Base-by-base conservation (phyloP, 352 stramenopile species). In the Hyaloperonospora arabidopsidis region DNA sequence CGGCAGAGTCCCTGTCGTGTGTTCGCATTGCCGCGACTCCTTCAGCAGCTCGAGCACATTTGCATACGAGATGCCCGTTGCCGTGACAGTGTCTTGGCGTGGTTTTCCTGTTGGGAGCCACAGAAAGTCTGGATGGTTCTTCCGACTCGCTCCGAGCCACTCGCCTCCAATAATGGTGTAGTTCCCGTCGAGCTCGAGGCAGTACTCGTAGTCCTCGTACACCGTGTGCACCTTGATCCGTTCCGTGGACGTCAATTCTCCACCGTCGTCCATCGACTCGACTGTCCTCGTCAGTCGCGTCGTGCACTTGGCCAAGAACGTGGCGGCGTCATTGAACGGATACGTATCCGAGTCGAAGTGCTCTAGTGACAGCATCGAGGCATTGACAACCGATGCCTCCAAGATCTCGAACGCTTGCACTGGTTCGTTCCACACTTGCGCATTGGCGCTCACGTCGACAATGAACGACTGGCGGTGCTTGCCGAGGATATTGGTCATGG, bases 381-480 rank as follows among this genome's bases (percentile, higher is more conserved):
- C 45, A 19, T 67, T 59, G 48, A 76, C 49, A 35, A 76, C 63
- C 32, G 61, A 47, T 45, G 59, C 32, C 22, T 70, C 49, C 15
- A 62, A 3, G 29, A 79, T 49, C 45, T 74, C 45, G 54, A 79
- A 87, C 49, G 56, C 72, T 21, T 67, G 54, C 25, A 87, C 64
- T 0, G 76, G 76, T 50, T 82, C 65, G 61, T 85, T 87, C 74
- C 70, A 87, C 18, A 87, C 73, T 32, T 69, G 56, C 14, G 55
- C 57, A 45, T 61, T 61, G 1, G 62, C 41, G 28, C 59, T 63
- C 21, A 76, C 65, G 49, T 86, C 75, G 14, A 83, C 47, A 21
- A 86, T 65, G 55, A 86, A 79, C 10, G 68, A 54, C 45, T 67
- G 46, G 1, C 65, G 62, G 14, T 74, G 63, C 22, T 68, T 65